phyloP scores from a whole-genome alignment of 2,329 filamentous ascomycete genomes.

The Ilyonectria robusta region DNA sequence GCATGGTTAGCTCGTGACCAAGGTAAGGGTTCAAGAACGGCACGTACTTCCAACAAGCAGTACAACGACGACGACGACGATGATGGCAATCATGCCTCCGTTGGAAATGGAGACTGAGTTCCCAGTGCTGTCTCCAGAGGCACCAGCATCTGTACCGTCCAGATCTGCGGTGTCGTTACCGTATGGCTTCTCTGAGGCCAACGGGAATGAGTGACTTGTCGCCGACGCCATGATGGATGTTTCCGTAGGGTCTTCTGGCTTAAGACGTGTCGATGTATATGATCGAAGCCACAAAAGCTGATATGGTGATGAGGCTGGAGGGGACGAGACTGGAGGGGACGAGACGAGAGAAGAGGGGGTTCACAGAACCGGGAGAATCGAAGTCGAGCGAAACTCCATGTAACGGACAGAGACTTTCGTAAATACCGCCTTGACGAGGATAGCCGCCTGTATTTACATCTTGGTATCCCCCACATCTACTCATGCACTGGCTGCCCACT shows the following conservation, averaged over 20 bases:
- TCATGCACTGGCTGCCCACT: conserved; percentile 25
- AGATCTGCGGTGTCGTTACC: conserved; percentile 54
- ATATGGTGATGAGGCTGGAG: conserved; percentile 12
- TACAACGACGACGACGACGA: conserved; percentile 77
- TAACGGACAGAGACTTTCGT: conserved; percentile 7
- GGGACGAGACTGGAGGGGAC: conserved; percentile 21
- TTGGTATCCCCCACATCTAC: conserved; percentile 35
- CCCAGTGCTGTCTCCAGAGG: conserved; percentile 73
- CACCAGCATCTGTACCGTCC: conserved; percentile 71
- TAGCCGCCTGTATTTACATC: conserved; percentile 46
- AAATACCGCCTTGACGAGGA: conserved; percentile 30
- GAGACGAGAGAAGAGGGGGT: conserved; percentile 18
- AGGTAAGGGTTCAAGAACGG: neutral
- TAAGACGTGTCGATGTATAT: conserved; percentile 15
- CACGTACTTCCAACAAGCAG: conserved; percentile 78
- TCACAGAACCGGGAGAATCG: conserved; percentile 40
- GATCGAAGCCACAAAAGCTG: neutral
- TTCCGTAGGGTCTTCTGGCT: neutral
- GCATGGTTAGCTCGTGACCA: conserved; percentile 30
- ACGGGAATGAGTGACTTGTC: conserved; percentile 57
- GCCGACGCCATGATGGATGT: conserved; percentile 57
- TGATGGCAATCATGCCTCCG: conserved; percentile 81
- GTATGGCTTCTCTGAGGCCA: conserved; percentile 58
- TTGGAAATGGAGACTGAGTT: conserved; percentile 74
- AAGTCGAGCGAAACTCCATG: conserved; percentile 26